Percentiles rank a stretch among this genome's conserved stretches.
These are phyloP conservation scores for Kazachstania kunashirensis DNA, from an alignment of 805 yeast species.

Conservation along the genomic window DNA sequence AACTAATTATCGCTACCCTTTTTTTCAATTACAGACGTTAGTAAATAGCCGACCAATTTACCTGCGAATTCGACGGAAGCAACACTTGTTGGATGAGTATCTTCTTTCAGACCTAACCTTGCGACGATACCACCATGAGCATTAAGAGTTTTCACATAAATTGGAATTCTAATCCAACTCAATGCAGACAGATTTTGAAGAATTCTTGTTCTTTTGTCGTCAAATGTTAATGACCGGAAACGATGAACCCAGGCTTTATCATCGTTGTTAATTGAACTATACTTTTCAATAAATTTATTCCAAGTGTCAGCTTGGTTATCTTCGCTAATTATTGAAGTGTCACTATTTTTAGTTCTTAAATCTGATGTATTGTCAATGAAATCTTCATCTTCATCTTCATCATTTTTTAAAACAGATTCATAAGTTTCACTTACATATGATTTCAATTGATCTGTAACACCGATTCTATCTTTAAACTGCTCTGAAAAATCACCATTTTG, in stretches of 20 bases:
- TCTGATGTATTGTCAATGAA: constrained; percentile 3
- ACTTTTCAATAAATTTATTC: constrained; percentile 21
- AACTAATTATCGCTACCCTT: neutral
- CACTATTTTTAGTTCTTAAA: neutral
- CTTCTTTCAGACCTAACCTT: constrained; percentile 46
- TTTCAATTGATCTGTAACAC: constrained; percentile 19
- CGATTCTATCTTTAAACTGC: constrained; percentile 15
- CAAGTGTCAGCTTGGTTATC: constrained; percentile 13
- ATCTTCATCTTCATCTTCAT: constrained; percentile 9
- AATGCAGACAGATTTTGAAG: constrained; percentile 48
- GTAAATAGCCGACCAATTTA: constrained; percentile 17
- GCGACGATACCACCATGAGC: constrained; percentile 85
- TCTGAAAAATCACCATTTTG: constrained; percentile 16
- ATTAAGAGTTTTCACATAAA: constrained; percentile 59
- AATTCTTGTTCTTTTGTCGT: constrained; percentile 33
- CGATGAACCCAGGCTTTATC: constrained; percentile 7
- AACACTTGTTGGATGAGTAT: constrained; percentile 18
- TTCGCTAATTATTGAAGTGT: neutral
- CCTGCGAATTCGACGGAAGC: constrained; percentile 25
- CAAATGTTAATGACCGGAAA: constrained; percentile 28
- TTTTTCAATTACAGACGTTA: too few species aligned
- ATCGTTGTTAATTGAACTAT: constrained; percentile 15
- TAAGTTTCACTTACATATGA: constrained; percentile 18
- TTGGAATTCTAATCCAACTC: constrained; percentile 71
- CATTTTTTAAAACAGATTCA: constrained; percentile 16